phyloP scores from a whole-genome alignment of 768 basidiomycete genomes.

The Rubroboletus satanas region DNA sequence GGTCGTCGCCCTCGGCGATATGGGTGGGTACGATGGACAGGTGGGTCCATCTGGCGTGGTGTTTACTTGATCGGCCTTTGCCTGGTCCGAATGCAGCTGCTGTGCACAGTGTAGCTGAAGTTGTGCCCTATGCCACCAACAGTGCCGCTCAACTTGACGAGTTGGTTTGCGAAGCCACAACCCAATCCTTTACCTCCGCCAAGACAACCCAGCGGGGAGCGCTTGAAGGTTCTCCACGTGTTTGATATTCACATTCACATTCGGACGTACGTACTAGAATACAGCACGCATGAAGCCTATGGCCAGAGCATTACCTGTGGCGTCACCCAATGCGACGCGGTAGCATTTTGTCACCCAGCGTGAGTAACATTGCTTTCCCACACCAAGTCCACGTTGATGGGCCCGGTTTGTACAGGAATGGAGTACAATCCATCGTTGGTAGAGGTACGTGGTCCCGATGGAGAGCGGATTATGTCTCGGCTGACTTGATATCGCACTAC shows the following conservation, averaged over 20 bases:
- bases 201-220: conserved; percentile 41
- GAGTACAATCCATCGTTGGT: conserved; percentile 19
- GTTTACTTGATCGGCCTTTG: neutral
- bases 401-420: conserved; percentile 17
- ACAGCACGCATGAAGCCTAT: conserved; percentile 65
- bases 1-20: conserved; percentile 44
- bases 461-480: neutral
- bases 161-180: conserved; percentile 52
- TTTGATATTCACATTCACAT: conserved; percentile 51
- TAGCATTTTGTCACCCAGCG: conserved; percentile 76
- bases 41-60: conserved; percentile 16
- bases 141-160: conserved; percentile 40
- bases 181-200: conserved; percentile 42
- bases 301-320: conserved; percentile 54
- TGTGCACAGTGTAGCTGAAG: conserved; percentile 37
- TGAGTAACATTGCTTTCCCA: conserved; percentile 22
- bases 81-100: conserved; percentile 1
- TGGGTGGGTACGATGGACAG: conserved; percentile 49
- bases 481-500: neutral
- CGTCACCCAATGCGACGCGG: conserved; percentile 72
- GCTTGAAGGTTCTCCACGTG: conserved; percentile 46
- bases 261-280: conserved; percentile 58
- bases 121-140: conserved; percentile 39
- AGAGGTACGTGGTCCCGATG: conserved; percentile 10
- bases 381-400: neutral